Conservation (phyloP, 805 yeast genomes). For the Candida pseudofarinosa region DNA sequence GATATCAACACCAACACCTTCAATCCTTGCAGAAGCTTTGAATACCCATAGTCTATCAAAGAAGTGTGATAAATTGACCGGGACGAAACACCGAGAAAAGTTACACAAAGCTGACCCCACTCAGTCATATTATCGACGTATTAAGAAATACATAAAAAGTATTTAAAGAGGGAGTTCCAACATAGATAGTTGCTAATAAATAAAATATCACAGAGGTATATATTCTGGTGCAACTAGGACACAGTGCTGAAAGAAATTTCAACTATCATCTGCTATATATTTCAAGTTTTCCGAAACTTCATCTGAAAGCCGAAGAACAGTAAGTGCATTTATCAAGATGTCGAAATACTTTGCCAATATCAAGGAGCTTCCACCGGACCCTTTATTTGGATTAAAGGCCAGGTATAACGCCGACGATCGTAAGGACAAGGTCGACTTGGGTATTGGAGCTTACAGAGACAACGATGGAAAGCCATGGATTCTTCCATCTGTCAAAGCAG, state of each 20-base stretch:
- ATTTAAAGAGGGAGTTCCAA: background rate
- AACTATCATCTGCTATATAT: no score
- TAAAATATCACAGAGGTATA: no score
- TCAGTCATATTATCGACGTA: background rate
- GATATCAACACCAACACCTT: no score
- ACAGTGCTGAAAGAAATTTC: no score
- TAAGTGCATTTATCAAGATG: no score
- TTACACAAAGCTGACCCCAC: background rate
- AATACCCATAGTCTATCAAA: no score
- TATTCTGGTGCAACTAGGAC: no score
- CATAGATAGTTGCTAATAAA: no score
- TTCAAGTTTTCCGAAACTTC: no score
- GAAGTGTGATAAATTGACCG: no score
- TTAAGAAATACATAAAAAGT: background rate
- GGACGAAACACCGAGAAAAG: background rate
- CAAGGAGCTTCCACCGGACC: constrained; percentile 75
- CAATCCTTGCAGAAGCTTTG: no score
- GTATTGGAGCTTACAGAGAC: constrained; percentile 79
- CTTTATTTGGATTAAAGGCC: constrained; percentile 77
- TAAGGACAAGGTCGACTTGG: constrained; percentile 71
- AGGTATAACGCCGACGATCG: constrained; percentile 58
- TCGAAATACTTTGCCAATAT: constrained; percentile 45
- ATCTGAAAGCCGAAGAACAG: no score
- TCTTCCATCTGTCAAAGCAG: constrained; percentile 61
- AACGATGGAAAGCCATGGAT: constrained; percentile 69